Evolutionary conservation across 2,329 filamentous ascomycete genomes (phyloP), one percentile per base, ranked within the genome.

Genomic region (Onygena corvina): DNA sequence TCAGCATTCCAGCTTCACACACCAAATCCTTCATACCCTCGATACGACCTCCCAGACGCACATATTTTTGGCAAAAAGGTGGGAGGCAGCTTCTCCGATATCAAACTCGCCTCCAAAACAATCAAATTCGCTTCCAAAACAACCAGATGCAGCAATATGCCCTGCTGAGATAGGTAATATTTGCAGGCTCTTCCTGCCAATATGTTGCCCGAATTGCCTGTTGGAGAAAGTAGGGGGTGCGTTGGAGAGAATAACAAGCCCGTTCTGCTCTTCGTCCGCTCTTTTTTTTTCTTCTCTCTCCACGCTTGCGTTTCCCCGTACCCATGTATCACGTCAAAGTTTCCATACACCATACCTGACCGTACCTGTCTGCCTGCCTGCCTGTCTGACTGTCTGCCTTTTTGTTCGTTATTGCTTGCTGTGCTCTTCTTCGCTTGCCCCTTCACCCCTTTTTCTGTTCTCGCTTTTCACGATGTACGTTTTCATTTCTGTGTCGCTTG

Each of bases 221-320:
- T 48, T 52, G 12, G 38, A 50, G 50, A 42, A 54, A 34, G 31
- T 4, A 18, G 30, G 2, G 4, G 36, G 14, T 14, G 25, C 42
- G 12, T 9, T 2, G 11, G 25, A 11, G 29, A 30, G 14, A 20
- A 48, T 51, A 51, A 40, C 11, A 34, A 16, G 25, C 11, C 16
- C 38, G 20, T 30, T 40, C 38, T 23, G 51, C 40, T 40, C 25
- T 25, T 35, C n/a, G 23, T 9, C 3, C 44, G 11, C 16, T 38
- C 35, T 48, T 51, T 27, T 50, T 48, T 50, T 48, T 49, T 38
- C 34, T 56, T 50, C 31, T 45, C 30, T 50, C 25, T 21, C 48
- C 36, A 52, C 36, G 38, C 38, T 48, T 30, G 48, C 47, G 47
- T 47, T 46, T 38, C 45, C 29, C 14, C 49, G 25, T 48, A 11